Conservation (phyloP, 2,329 filamentous ascomycete genomes). For the Hypoxylon sp. region DNA sequence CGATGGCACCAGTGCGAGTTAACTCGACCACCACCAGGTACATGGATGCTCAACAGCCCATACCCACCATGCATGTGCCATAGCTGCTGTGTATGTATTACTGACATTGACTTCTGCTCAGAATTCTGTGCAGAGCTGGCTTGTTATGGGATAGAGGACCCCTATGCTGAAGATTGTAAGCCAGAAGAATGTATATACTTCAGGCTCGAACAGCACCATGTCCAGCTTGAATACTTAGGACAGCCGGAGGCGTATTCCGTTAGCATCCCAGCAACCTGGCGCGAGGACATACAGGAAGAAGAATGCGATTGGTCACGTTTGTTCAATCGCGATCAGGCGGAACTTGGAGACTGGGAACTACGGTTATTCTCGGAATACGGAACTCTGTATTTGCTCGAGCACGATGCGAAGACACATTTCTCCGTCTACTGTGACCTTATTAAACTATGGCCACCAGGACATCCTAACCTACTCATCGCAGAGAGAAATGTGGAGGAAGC, state of each 20-base stretch:
- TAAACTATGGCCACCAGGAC: neutral
- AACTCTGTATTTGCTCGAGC: conserved; percentile 29
- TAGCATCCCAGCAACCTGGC: conserved; percentile 39
- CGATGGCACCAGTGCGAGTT: conserved; percentile 49
- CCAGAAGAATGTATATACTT: conserved; percentile 46
- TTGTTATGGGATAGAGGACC: neutral
- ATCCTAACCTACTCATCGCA: neutral
- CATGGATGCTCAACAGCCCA: conserved; percentile 7
- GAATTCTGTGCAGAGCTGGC: neutral
- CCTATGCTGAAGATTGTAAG: conserved; percentile 2
- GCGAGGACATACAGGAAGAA: conserved; percentile 11
- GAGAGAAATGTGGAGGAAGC: conserved; percentile 1
- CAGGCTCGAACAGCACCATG: conserved; percentile 45
- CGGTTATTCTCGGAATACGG: conserved; percentile 29
- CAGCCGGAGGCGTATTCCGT: neutral
- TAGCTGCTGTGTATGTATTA: conserved; percentile 44
- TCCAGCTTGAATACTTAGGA: conserved; percentile 43
- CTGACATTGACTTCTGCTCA: conserved; percentile 35
- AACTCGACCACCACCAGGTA: neutral
- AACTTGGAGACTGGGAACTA: conserved; percentile 10
- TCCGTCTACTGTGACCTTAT: conserved; percentile 27
- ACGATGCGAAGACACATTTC: conserved; percentile 25
- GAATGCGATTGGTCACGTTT: neutral
- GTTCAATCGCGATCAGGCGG: conserved; percentile 15
- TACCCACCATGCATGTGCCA: conserved; percentile 45